These are phyloP conservation scores for Colletotrichum plurivorum DNA, from an alignment of 2,329 filamentous ascomycete genomes.

Conservation along the genomic window DNA sequence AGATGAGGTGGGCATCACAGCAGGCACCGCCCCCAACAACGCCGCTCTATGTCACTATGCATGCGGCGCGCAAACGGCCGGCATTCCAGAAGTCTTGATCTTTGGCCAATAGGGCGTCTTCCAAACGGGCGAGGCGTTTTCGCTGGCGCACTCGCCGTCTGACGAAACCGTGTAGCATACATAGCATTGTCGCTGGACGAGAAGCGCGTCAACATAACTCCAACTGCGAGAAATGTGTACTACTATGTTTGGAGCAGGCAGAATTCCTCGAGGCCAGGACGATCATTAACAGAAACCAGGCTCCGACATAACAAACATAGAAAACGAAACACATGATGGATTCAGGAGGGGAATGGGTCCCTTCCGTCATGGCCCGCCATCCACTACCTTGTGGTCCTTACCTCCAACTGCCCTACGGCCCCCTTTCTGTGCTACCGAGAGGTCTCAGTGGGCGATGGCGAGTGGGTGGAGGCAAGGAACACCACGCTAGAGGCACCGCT, in stretches of 20 bases:
- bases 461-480: slow-evolving; percentile 18
- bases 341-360: slow-evolving; percentile 23
- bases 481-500: slow-evolving; percentile 22
- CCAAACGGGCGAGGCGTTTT: slow-evolving; percentile 1
- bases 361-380: slow-evolving; percentile 25
- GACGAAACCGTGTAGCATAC: background rate
- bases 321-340: slow-evolving; percentile 15
- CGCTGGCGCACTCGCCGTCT: slow-evolving; percentile 10
- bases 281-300: slow-evolving; percentile 3
- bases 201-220: background rate
- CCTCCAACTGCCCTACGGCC: slow-evolving; percentile 6
- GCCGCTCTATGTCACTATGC: background rate
- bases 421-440: slow-evolving; percentile 15
- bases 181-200: background rate
- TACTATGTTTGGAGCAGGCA: background rate
- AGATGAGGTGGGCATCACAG: slow-evolving; percentile 9
- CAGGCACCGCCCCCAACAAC: slow-evolving; percentile 32
- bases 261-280: slow-evolving; percentile 2
- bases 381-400: background rate
- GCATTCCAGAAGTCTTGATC: background rate
- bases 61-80: slow-evolving; percentile 9
- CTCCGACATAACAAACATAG: slow-evolving; percentile 19
- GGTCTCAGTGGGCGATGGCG: slow-evolving; percentile 6
- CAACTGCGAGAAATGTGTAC: background rate
- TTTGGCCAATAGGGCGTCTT: slow-evolving; percentile 5